phyloP scores from a whole-genome alignment of 176 grass and related monocot genomes.

The Pontederia crassipes region DNA sequence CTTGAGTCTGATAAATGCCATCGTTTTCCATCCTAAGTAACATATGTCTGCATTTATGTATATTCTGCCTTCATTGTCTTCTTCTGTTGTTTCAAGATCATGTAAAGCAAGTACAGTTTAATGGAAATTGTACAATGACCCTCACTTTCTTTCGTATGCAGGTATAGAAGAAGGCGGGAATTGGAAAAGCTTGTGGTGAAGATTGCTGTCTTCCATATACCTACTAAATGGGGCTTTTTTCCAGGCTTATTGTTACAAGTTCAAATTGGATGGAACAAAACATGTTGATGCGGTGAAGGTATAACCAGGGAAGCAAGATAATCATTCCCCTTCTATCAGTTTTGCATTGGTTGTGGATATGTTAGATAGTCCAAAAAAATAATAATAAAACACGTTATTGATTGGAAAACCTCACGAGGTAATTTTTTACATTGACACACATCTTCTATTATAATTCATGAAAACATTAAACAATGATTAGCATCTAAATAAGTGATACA shows the following conservation, averaged over 20 bases:
- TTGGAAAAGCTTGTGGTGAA: slow-evolving; percentile 64
- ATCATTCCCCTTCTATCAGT: neutral
- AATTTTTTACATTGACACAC: too few relatives aligned
- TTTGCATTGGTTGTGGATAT: neutral
- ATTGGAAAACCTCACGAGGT: too few relatives aligned
- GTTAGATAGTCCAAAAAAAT: neutral
- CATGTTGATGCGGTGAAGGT: slow-evolving; percentile 85
- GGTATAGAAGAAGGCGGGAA: slow-evolving; percentile 68
- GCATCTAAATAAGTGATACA: too few relatives aligned
- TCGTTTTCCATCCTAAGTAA: too few relatives aligned
- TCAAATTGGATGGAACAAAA: slow-evolving; percentile 80
- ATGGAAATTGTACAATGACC: neutral
- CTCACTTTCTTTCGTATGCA: slow-evolving; percentile 29
- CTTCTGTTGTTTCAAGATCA: neutral
- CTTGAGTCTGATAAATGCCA: too few relatives aligned
- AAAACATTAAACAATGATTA: too few relatives aligned
- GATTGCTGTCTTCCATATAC: slow-evolving; percentile 71
- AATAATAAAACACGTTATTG: neutral
- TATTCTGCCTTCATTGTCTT: neutral
- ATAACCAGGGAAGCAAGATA: neutral
- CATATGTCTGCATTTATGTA: neutral
- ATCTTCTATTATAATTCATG: too few relatives aligned
- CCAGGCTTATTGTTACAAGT: slow-evolving; percentile 73
- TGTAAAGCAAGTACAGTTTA: too few relatives aligned
- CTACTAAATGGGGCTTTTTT: slow-evolving; percentile 94